These are phyloP conservation scores for Rhynchosporium graminicola DNA, from an alignment of 2,329 filamentous ascomycete genomes.

Conservation along the genomic window DNA sequence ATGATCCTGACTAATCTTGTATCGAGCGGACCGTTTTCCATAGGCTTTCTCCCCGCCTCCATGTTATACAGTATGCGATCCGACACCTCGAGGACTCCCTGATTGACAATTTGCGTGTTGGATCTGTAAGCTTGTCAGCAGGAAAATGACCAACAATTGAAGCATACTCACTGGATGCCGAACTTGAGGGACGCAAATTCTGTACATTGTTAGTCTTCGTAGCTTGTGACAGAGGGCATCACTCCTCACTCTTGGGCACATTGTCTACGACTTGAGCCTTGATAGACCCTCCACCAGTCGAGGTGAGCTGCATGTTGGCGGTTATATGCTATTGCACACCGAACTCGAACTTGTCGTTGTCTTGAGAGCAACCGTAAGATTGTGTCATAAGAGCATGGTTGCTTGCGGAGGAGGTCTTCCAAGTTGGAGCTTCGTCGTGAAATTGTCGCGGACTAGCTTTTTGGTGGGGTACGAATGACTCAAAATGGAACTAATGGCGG, in stretches of 20 bases:
- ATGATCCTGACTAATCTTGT: slow-evolving; percentile 61
- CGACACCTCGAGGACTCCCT: slow-evolving; percentile 93
- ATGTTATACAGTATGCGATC: slow-evolving; percentile 92
- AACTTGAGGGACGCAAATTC: slow-evolving; percentile 67
- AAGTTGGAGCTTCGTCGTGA: slow-evolving; percentile 4
- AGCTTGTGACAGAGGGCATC: neutral
- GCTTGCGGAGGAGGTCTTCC: neutral
- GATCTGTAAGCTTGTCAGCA: slow-evolving; percentile 56
- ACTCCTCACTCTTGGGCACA: slow-evolving; percentile 29
- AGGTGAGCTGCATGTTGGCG: slow-evolving; percentile 17
- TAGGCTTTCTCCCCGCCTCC: slow-evolving; percentile 73
- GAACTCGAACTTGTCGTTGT: neutral
- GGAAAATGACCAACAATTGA: neutral
- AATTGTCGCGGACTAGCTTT: slow-evolving; percentile 11
- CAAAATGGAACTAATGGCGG: slow-evolving; percentile 1
- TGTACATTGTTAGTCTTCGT: slow-evolving; percentile 42
- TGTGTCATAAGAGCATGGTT: slow-evolving; percentile 13
- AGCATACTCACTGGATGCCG: slow-evolving; percentile 71
- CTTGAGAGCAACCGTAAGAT: neutral
- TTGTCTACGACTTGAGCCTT: slow-evolving; percentile 67
- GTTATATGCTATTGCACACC: slow-evolving; percentile 7
- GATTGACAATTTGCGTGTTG: slow-evolving; percentile 91
- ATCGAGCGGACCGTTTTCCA: slow-evolving; percentile 84
- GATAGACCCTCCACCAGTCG: slow-evolving; percentile 21
- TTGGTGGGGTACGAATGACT: slow-evolving; percentile 16